Base-by-base conservation (phyloP, 2,329 filamentous ascomycete species). In the Lecanicillium sp. region DNA sequence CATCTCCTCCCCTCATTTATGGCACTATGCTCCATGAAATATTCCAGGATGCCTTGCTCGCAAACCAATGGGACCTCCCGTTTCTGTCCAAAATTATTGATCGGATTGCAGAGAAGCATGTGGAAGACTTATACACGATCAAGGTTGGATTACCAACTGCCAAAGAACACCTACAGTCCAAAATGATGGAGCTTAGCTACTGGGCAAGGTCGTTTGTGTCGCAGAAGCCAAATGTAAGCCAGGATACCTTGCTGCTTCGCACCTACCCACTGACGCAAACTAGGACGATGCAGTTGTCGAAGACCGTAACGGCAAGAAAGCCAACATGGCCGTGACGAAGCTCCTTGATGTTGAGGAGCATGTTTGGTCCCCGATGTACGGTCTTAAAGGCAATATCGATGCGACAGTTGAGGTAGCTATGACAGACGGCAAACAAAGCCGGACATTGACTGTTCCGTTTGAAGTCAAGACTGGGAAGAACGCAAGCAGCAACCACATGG, bases 331-430 rank as follows among this genome's bases (percentile, higher is more conserved):
- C 49, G 81, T 98, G 49, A 94, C 82, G 53, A 98, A 97, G 56
- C 69, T 98, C 19, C 80, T 98, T 12, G 92, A 97, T 55, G 86
- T 98, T 9, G 92, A 98, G 58, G 92, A 98, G 59, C 92, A 97
- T 55, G 81, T 98, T 19, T 98, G 92, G 92, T 97, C 90, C 6
- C 92, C 92, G 1, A 90, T 88, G 78, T 98, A 94, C 56, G 92
- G 92, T 1, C 69, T 98, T 13, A 98, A 98, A 59, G 92, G 92
- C 20, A 98, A 97, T 51, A 92, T 98, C 43, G 92, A 98, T 62
- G 92, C 92, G 19, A 97, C 92, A 1, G 85, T 98, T 1, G 87
- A 98, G 63, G 84, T 92, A 13, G 78, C 76, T 1, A 84, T 96
- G 69, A 69, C 77, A 40, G 84, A 94, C 41, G 76, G 79, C 18